Conservation (phyloP, 2,329 filamentous ascomycete genomes). For the Pseudogymnoascus sp. region DNA sequence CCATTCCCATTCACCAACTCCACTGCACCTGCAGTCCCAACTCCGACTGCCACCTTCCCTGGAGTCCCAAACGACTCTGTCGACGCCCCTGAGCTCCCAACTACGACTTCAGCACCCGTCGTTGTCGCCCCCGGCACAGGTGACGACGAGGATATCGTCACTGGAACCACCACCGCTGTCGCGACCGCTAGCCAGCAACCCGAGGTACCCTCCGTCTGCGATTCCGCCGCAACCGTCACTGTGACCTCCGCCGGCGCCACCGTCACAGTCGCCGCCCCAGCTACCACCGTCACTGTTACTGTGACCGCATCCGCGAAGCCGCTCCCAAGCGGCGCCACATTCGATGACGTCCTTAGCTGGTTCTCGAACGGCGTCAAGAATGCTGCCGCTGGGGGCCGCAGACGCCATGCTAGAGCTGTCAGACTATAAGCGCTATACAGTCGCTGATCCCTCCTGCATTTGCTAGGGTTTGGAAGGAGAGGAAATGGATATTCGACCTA, state of each 20-base stretch:
- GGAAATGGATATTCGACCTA: not conserved
- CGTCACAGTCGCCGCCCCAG: conserved; percentile 3
- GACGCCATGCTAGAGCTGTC: not conserved
- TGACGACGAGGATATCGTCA: conserved; percentile 27
- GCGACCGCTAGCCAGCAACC: not conserved
- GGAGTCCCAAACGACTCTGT: conserved; percentile 28
- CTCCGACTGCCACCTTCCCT: conserved; percentile 35
- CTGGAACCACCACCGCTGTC: conserved; percentile 4
- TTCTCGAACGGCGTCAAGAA: not conserved
- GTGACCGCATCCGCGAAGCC: conserved; percentile 10
- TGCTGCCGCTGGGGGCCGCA: not conserved
- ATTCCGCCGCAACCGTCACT: conserved; percentile 11
- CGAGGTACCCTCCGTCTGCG: not conserved
- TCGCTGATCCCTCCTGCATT: not conserved
- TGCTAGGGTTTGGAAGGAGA: not conserved
- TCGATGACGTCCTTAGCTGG: conserved; percentile 1
- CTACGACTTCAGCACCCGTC: conserved; percentile 30
- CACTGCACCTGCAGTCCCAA: not conserved
- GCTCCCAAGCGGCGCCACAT: not conserved
- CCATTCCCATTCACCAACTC: not conserved
- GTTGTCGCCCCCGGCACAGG: conserved; percentile 9
- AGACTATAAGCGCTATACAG: not conserved
- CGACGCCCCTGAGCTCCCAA: not conserved
- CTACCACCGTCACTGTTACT: conserved; percentile 9
- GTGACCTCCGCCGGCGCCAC: conserved; percentile 9